These are phyloP conservation scores for Pseudoscleropodium purum DNA, from an alignment of 225 moss, liverwort and hornwort species.

Conservation along the genomic window DNA sequence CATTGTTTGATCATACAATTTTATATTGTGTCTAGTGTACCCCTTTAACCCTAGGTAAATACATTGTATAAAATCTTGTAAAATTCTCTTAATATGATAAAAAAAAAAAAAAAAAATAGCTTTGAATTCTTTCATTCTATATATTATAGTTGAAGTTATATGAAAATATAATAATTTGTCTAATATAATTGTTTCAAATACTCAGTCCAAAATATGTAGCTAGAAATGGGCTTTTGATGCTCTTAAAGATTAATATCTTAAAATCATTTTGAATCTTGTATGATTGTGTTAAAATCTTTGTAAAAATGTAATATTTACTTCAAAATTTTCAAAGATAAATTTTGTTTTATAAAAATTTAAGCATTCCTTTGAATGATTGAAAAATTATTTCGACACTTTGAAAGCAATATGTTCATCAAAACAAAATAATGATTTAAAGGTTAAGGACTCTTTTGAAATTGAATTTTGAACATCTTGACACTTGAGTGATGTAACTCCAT, in stretches of 20 bases:
- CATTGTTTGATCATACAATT: fast-evolving
- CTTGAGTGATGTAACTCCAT: too few relatives aligned
- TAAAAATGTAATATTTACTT: neutral
- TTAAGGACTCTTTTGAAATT: fast-evolving
- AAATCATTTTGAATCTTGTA: neutral
- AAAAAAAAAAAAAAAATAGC: too few relatives aligned
- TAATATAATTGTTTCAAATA: neutral
- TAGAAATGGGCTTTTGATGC: neutral
- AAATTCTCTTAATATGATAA: neutral
- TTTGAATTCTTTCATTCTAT: neutral
- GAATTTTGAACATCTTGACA: neutral
- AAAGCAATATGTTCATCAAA: too few relatives aligned
- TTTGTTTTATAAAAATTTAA: neutral
- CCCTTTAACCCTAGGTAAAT: neutral
- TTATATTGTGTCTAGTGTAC: neutral
- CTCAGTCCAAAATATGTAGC: neutral
- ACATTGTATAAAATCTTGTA: neutral
- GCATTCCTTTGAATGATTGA: neutral
- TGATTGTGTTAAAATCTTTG: neutral
- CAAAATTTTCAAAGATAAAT: neutral
- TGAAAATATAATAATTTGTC: neutral
- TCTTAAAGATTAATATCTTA: too few relatives aligned
- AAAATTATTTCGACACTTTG: neutral
- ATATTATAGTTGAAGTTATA: neutral
- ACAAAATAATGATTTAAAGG: neutral